Conservation (phyloP, 1,139 yeast species). For the Pneumocystis murina region DNA sequence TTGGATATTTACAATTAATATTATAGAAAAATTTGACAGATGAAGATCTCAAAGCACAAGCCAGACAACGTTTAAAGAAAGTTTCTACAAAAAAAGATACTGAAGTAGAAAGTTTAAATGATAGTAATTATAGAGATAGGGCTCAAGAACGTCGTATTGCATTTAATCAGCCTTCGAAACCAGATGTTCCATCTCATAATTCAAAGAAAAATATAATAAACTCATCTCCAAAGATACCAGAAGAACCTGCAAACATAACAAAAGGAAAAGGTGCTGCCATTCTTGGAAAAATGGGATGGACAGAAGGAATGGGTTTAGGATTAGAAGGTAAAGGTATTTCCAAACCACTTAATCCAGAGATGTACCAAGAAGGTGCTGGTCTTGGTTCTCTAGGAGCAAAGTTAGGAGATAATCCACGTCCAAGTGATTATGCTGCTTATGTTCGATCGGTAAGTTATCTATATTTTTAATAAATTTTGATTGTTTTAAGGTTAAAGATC, state of each 20-base stretch:
- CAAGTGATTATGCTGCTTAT: neutral
- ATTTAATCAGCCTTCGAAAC: neutral
- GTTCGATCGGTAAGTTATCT: neutral
- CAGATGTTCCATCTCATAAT: neutral
- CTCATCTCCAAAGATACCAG: neutral
- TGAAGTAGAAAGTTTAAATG: neutral
- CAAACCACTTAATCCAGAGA: neutral
- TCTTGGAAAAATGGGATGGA: constrained; percentile 2
- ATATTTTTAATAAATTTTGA: neutral
- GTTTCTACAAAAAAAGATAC: neutral
- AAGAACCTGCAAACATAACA: neutral
- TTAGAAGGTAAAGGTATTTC: neutral
- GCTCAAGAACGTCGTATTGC: constrained; percentile 3
- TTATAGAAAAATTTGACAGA: neutral
- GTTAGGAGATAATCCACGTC: neutral
- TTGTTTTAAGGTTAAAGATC: neutral
- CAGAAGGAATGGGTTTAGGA: constrained; percentile 1
- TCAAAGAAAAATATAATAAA: neutral
- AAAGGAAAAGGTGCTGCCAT: neutral
- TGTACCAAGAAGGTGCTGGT: neutral
- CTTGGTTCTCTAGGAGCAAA: constrained; percentile 1
- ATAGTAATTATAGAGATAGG: neutral
- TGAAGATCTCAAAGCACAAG: neutral
- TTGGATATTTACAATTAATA: neutral
- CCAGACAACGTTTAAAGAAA: neutral